phyloP scores from a whole-genome alignment of 306 rosid species.

The Dicorynia guianensis region DNA sequence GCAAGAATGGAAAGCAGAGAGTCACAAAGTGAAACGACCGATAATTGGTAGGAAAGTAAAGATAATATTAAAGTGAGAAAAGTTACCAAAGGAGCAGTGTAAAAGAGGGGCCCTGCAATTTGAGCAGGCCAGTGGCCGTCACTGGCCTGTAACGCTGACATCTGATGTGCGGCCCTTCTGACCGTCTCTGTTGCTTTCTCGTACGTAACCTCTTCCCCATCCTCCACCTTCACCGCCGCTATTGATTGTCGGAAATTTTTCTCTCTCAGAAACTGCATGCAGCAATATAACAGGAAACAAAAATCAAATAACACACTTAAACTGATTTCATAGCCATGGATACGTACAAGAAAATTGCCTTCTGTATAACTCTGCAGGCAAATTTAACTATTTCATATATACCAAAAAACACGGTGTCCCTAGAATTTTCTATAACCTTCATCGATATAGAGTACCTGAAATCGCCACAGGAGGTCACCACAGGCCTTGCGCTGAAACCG shows the following conservation, averaged over 20 bases:
- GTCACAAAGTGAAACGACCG: too few species aligned
- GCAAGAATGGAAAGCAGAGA: too few species aligned
- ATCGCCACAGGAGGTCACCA: conserved; percentile 43
- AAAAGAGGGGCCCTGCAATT: conserved; percentile 62
- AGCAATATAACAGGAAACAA: too few species aligned
- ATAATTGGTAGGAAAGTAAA: too few species aligned
- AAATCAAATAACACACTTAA: too few species aligned
- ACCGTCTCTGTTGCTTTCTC: conserved; percentile 40
- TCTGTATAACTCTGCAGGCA: too few species aligned
- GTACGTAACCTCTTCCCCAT: conserved; percentile 43
- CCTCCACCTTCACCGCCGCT: conserved; percentile 41
- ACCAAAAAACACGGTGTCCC: too few species aligned
- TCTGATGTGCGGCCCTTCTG: conserved; percentile 47
- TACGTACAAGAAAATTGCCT: too few species aligned
- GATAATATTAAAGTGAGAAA: too few species aligned
- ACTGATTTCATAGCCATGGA: too few species aligned
- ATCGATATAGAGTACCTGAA: conserved; percentile 27
- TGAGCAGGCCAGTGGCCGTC: conserved; percentile 75
- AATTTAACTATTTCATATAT: too few species aligned
- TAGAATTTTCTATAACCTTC: too few species aligned
- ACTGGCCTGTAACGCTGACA: conserved; percentile 52
- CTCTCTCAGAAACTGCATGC: conserved; percentile 55
- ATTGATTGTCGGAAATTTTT: conserved; percentile 57
- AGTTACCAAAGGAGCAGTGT: conserved; percentile 58
- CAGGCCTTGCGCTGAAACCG: conserved; percentile 34